Evolutionary conservation across 768 basidiomycete genomes (phyloP).

Genomic region (Naganishia randhawae): DNA sequence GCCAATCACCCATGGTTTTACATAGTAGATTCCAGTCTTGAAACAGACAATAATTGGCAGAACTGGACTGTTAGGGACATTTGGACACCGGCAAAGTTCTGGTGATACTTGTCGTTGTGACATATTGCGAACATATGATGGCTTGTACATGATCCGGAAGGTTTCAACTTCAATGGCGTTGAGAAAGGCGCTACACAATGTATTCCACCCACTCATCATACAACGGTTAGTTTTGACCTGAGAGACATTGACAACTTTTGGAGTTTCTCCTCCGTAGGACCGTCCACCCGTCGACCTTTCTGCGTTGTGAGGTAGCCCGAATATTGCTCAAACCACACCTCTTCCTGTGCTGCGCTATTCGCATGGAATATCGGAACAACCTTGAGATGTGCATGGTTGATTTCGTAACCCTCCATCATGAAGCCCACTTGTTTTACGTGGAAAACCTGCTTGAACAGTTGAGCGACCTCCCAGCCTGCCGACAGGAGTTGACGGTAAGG

Average conservation of each 20-base stretch:
- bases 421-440: background rate
- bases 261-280: background rate
- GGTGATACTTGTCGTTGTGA: no score
- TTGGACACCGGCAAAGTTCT: slow-evolving; percentile 89
- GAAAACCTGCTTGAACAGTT: slow-evolving; percentile 11
- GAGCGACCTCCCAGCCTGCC: slow-evolving; percentile 5
- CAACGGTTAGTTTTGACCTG: background rate
- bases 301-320: slow-evolving; percentile 9
- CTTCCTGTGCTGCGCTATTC: background rate
- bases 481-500: slow-evolving; percentile 6
- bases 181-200: background rate
- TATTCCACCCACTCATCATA: background rate
- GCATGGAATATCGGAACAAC: slow-evolving; percentile 2
- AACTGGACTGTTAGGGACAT: slow-evolving; percentile 64
- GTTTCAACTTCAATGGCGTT: no score
- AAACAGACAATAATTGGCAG: slow-evolving; percentile 46
- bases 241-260: background rate
- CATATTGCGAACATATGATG: no score
- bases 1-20: slow-evolving; percentile 81
- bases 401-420: slow-evolving; percentile 22
- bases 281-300: slow-evolving; percentile 5
- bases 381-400: slow-evolving; percentile 18
- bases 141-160: background rate
- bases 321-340: slow-evolving; percentile 14
- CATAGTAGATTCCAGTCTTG: slow-evolving; percentile 62